These are phyloP conservation scores for Scleroderma bovista DNA, from an alignment of 768 basidiomycete genomes.

Conservation along the genomic window DNA sequence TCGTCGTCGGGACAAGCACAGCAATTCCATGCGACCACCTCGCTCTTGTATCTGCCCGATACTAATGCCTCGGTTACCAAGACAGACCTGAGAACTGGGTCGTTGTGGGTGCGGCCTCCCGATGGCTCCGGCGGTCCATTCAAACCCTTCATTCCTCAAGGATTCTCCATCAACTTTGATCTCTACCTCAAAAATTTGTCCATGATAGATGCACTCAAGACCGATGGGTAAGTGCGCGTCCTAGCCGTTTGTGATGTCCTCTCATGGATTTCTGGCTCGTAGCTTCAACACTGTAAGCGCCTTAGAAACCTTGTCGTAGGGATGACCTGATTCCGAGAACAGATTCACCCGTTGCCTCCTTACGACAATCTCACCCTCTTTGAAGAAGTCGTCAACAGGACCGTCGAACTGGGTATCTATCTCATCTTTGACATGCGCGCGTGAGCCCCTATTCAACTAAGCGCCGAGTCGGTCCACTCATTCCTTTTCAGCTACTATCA, in stretches of 20 bases:
- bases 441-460: conserved; percentile 29
- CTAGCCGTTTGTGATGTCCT: not conserved
- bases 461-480: too few relatives aligned
- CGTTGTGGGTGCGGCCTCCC: conserved; percentile 35
- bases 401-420: conserved; percentile 35
- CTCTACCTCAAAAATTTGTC: conserved; percentile 46
- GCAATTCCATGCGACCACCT: conserved; percentile 25
- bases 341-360: conserved; percentile 69
- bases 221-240: conserved; percentile 40
- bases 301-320: not conserved
- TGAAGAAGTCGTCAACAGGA: conserved; percentile 14
- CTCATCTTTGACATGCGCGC: conserved; percentile 78
- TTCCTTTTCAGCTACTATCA: conserved; percentile 43
- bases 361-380: conserved; percentile 49
- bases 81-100: conserved; percentile 42
- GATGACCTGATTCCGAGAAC: conserved; percentile 25
- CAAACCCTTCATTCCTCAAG: conserved; percentile 55
- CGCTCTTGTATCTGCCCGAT: conserved; percentile 38
- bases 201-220: conserved; percentile 49
- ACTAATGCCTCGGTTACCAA: conserved; percentile 39
- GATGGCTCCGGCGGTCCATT: conserved; percentile 17
- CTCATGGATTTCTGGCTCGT: not conserved
- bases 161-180: conserved; percentile 66
- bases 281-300: conserved; percentile 19
- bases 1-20: conserved; percentile 11